Conservation (phyloP, 2,329 filamentous ascomycete genomes). For the Phialocephala sp. region DNA sequence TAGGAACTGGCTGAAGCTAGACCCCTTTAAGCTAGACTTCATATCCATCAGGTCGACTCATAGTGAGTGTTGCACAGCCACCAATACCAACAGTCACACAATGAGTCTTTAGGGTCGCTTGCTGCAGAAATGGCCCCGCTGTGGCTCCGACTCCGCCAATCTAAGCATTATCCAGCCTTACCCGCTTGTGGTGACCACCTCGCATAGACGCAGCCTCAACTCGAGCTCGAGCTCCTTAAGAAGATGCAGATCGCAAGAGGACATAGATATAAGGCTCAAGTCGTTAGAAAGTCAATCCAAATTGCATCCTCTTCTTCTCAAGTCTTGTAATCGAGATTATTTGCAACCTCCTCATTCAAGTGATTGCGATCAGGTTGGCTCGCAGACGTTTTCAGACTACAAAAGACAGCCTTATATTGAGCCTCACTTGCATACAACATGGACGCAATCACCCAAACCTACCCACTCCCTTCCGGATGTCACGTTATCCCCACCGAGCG, state of each 20-base stretch:
- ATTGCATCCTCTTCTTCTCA: not conserved
- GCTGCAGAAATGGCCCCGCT: not conserved
- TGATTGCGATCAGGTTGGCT: not conserved
- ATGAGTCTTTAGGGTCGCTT: not conserved
- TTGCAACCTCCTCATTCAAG: not conserved
- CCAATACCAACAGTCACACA: not conserved
- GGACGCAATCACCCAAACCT: conserved; percentile 26
- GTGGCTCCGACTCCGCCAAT: not conserved
- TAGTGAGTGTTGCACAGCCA: conserved; percentile 2
- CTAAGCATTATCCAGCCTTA: not conserved
- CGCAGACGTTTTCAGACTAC: not conserved
- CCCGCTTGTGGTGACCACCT: not conserved
- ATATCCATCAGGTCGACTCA: conserved; percentile 5
- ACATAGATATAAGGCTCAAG: not conserved
- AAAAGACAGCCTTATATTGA: not conserved
- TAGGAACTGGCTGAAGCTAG: too few relatives aligned
- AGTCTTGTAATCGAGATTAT: not conserved
- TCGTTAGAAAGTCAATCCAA: not conserved
- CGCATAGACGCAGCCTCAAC: not conserved
- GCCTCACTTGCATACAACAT: not conserved
- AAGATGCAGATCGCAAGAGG: not conserved
- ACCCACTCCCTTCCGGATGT: conserved; percentile 48
- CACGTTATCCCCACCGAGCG: conserved; percentile 47
- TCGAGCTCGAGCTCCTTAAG: not conserved
- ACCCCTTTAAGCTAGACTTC: not conserved